Evolutionary conservation across 345 rosid species (phyloP).

Genomic region (Chamaenerion angustifolium): DNA sequence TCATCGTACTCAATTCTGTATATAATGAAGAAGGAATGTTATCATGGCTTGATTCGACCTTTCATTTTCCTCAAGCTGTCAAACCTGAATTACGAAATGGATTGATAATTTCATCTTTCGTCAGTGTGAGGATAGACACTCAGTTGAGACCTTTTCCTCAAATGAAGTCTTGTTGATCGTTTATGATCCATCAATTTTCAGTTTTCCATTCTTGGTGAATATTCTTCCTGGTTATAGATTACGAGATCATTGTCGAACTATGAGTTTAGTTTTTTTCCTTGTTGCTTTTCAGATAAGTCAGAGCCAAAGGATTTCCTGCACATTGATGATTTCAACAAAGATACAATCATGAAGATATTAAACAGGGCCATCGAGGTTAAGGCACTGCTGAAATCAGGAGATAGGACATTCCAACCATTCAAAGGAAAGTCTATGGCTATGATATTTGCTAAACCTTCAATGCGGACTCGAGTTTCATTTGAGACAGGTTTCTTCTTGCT

Average conservation of each 20-base stretch:
- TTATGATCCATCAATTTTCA: too few relatives aligned
- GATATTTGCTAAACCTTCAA: slow-evolving; percentile 95
- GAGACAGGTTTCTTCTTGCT: slow-evolving; percentile 93
- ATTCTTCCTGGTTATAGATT: too few relatives aligned
- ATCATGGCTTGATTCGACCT: background rate
- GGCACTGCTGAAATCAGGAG: slow-evolving; percentile 74
- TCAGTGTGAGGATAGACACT: too few relatives aligned
- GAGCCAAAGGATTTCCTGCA: slow-evolving; percentile 59
- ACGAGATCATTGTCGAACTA: background rate
- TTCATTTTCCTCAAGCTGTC: background rate
- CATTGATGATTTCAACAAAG: slow-evolving; percentile 78
- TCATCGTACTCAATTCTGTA: background rate
- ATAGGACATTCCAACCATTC: slow-evolving; percentile 57
- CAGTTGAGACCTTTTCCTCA: too few relatives aligned
- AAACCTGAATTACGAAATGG: too few relatives aligned
- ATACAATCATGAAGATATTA: slow-evolving; percentile 49
- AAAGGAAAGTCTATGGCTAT: slow-evolving; percentile 92
- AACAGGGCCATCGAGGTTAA: slow-evolving; percentile 74
- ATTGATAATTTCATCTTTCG: too few relatives aligned
- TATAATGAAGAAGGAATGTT: background rate
- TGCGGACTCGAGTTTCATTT: slow-evolving; percentile 92
- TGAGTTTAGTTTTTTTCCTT: slow-evolving; percentile 5
- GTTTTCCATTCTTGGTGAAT: too few relatives aligned
- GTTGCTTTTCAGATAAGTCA: slow-evolving; percentile 25
- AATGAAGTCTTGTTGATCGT: too few relatives aligned